phyloP scores from a whole-genome alignment of 345 rosid species.

The Ricinus communis region DNA sequence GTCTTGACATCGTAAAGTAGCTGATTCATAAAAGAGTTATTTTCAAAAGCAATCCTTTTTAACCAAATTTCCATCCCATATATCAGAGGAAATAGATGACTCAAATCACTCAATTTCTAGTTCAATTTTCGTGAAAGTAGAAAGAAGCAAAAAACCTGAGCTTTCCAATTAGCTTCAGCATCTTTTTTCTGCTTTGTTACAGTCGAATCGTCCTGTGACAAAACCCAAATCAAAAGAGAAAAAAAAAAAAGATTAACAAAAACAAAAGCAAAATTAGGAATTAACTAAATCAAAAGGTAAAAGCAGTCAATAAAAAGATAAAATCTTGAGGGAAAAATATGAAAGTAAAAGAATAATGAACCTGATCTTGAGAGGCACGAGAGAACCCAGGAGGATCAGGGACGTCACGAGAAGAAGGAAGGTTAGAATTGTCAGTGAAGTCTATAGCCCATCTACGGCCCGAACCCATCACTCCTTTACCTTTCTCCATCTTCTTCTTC shows the following conservation, averaged over 20 bases:
- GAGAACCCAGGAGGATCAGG: conserved; percentile 92
- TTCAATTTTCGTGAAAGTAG: neutral
- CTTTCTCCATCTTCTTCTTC: conserved; percentile 68
- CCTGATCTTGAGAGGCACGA: conserved; percentile 91
- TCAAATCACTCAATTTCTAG: no score
- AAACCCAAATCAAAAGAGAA: neutral
- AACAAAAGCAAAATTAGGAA: no score
- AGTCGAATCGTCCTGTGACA: conserved; percentile 75
- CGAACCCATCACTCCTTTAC: conserved; percentile 90
- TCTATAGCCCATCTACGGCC: conserved; percentile 99
- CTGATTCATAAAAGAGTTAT: neutral
- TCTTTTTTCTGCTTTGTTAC: conserved; percentile 89
- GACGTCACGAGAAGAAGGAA: conserved; percentile 80
- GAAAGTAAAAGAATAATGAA: conserved; percentile 19
- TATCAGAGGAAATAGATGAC: neutral
- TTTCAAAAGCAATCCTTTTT: neutral
- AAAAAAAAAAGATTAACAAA: neutral
- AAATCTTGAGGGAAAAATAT: no score
- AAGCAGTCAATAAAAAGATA: neutral
- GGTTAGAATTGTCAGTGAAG: conserved; percentile 80
- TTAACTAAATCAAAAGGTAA: neutral
- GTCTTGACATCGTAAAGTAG: no score
- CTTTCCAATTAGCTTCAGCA: conserved; percentile 95
- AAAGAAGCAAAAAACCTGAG: conserved; percentile 61
- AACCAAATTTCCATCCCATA: neutral